Percentiles rank a stretch among this genome's conserved stretches.
phyloP scores from a whole-genome alignment of 192 early-diverging fungal genomes.

The Phlyctochytrium arcticum region DNA sequence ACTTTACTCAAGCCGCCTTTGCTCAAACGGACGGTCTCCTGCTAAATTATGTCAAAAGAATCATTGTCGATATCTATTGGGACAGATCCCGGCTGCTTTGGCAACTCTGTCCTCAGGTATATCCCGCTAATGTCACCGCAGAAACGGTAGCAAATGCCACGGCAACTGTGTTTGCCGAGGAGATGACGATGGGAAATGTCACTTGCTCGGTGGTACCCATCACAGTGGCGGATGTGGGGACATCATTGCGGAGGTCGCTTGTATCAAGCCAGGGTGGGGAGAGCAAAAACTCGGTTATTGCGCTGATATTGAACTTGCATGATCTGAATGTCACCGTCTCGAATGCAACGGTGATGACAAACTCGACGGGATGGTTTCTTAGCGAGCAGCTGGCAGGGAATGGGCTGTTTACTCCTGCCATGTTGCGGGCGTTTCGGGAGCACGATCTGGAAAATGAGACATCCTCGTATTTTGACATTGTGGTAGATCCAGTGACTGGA shows the following conservation, averaged over 20 bases:
- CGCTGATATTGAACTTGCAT: slow-evolving; percentile 11
- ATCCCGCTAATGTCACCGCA: background rate
- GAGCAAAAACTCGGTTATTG: background rate
- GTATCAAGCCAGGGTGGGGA: background rate
- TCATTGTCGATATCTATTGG: slow-evolving; percentile 23
- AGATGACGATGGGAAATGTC: background rate
- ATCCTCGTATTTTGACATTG: background rate
- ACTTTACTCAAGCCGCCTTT: slow-evolving; percentile 4
- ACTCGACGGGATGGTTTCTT: background rate
- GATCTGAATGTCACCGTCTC: background rate
- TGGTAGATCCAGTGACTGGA: background rate
- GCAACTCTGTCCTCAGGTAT: slow-evolving; percentile 17
- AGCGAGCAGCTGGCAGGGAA: background rate
- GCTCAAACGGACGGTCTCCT: background rate
- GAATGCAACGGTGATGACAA: slow-evolving; percentile 1
- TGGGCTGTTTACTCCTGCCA: slow-evolving; percentile 8
- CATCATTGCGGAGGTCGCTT: background rate
- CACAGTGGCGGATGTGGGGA: background rate
- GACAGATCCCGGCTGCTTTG: slow-evolving; percentile 1
- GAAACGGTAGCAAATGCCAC: background rate
- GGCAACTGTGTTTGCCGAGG: background rate
- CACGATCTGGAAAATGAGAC: background rate
- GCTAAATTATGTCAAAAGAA: background rate
- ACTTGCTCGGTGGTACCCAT: background rate
- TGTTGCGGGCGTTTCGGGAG: slow-evolving; percentile 4